These are phyloP conservation scores for Xerocomus brunneocitrinus DNA, from an alignment of 768 basidiomycete genomes.

Conservation along the genomic window DNA sequence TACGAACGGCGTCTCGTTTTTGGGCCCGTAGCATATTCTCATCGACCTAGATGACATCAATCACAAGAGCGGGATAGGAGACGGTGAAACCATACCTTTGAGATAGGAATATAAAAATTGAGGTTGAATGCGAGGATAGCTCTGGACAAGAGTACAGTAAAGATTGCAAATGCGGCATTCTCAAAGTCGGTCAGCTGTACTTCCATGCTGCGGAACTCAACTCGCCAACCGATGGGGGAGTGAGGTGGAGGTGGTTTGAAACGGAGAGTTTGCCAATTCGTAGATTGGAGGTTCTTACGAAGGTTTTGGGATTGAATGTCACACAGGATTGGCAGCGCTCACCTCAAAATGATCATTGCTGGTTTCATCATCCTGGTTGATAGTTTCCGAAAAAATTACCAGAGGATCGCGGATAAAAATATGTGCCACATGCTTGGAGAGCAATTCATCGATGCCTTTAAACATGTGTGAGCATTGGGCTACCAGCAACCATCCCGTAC, in stretches of 20 bases:
- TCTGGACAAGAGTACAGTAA: constrained; percentile 89
- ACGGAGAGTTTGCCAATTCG: constrained; percentile 98
- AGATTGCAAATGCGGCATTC: constrained; percentile 95
- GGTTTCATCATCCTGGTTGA: constrained; percentile 82
- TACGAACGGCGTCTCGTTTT: constrained; percentile 65
- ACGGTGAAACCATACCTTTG: constrained; percentile 55
- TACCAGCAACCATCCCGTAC: neutral
- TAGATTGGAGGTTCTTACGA: constrained; percentile 91
- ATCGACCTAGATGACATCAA: constrained; percentile 63
- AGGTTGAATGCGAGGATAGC: constrained; percentile 89
- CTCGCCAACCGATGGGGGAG: constrained; percentile 93
- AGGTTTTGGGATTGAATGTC: neutral
- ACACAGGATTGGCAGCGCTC: neutral
- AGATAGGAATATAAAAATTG: constrained; percentile 96
- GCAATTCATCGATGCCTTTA: constrained; percentile 76
- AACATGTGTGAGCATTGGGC: neutral
- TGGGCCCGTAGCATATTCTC: constrained; percentile 95
- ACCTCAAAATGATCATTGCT: constrained; percentile 98
- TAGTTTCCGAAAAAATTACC: constrained; percentile 90
- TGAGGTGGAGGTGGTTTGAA: constrained; percentile 98
- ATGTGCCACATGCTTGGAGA: constrained; percentile 91
- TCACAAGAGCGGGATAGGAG: neutral
- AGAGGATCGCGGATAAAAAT: constrained; percentile 97
- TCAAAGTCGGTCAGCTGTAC: constrained; percentile 99
- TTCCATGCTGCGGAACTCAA: constrained; percentile 99